Evolutionary conservation across 177 flowering plant species (phyloP), one percentile per base, ranked within the genome.

Genomic region (Telopea speciosissima): DNA sequence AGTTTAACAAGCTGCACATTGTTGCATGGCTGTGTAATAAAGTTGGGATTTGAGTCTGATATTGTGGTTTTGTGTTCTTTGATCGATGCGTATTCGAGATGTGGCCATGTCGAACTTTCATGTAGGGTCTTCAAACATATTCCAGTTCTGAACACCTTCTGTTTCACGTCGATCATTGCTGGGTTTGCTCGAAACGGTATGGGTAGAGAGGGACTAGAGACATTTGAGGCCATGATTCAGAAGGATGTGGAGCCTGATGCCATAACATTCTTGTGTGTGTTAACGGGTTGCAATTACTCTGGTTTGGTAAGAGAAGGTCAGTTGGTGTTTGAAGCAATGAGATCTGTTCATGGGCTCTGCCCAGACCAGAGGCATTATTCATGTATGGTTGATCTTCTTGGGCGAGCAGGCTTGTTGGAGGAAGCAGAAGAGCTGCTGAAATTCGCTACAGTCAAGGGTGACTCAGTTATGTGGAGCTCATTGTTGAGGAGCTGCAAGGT

Each of bases 341-440:
- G 54, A 68, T 58, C 63, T 49, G 21, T 45, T n/a, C 75, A 81
- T 62, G 84, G 83, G 33, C 75, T 88, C 31, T 8, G 31, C 17
- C 91, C 91, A 65, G 88, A 84, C 22, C 70, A 74, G 60, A 73
- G 80, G 64, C 97, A 88, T 74, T 86, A 77, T 76, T 86, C 97
- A 28, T 87, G 91, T 60, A 82, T 91, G 89, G 81, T 91, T 14
- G 92, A 90, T 82, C 87, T 91, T 66, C 80, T 90, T 3, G 87
- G 95, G 19, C 83, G 90, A 68, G 89, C 86, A 19, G 93, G 95
- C 17, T 69, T 84, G 65, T 69, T 91, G 12, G 78, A 83, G 22
- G 91, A 88, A 78, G 97, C 87, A 64, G 85, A 84, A 81, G 76
- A 83, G 60, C 60, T 88, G 77, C 73, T 92, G 36, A 78, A 70